phyloP scores from a whole-genome alignment of 306 rosid genomes.

The Aeschynomene evenia region DNA sequence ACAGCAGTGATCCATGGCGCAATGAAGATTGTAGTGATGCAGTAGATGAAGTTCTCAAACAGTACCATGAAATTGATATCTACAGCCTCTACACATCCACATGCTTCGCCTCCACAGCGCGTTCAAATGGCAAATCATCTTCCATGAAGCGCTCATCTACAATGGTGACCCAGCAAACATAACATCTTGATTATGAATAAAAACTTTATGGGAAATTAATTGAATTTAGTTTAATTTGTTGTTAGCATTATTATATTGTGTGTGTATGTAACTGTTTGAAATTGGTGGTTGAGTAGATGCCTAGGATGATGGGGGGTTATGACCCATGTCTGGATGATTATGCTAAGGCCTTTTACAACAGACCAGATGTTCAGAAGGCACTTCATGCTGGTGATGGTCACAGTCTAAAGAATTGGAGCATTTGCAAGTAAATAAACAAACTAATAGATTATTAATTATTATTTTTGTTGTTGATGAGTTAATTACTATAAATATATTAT shows the following conservation, averaged over 20 bases:
- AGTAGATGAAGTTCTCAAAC: slow-evolving; percentile 65
- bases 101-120: slow-evolving; percentile 59
- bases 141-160: slow-evolving; percentile 53
- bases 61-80: slow-evolving; percentile 76
- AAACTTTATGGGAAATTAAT: too few relatives aligned
- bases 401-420: slow-evolving; percentile 74
- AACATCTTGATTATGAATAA: too few relatives aligned
- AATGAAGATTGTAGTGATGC: slow-evolving; percentile 55
- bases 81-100: slow-evolving; percentile 85
- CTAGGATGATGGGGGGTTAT: slow-evolving; percentile 85
- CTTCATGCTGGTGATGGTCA: slow-evolving; percentile 77
- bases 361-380: slow-evolving; percentile 79
- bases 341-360: slow-evolving; percentile 68
- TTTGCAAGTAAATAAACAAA: slow-evolving; percentile 69
- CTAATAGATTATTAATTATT: too few relatives aligned
- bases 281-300: slow-evolving; percentile 59
- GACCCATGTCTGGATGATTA: slow-evolving; percentile 85
- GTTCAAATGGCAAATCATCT: slow-evolving; percentile 36
- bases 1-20: slow-evolving; percentile 73
- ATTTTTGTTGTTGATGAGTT: too few relatives aligned
- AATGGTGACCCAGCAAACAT: too few relatives aligned
- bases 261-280: not conserved
- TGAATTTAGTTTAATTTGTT: not conserved
- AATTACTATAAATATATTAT: too few relatives aligned
- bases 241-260: too few relatives aligned